Evolutionary conservation across 176 grass and related monocot genomes (phyloP).

Genomic region (Aegilops speltoides): DNA sequence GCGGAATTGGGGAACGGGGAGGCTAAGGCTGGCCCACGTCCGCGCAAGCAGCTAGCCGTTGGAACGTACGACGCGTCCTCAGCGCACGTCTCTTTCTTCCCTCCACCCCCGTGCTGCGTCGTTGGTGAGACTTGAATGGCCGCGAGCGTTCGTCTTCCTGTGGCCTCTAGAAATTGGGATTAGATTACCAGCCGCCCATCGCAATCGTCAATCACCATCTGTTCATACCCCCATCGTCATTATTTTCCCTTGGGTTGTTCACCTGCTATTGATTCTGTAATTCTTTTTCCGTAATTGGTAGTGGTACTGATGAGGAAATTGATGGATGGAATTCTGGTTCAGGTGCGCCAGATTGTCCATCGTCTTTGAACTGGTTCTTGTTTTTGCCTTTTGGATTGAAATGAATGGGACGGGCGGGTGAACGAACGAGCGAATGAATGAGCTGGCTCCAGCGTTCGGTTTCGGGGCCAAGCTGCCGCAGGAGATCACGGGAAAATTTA

Average conservation of each 20-base stretch:
- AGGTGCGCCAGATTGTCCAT: not conserved
- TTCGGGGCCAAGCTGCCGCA: not conserved
- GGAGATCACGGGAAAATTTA: slow-evolving; percentile 14
- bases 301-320: not conserved
- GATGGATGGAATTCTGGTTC: not conserved
- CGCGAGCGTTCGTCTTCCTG: not conserved
- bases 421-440: not conserved
- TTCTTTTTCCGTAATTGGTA: not conserved
- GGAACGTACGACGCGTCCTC: not conserved
- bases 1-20: not conserved
- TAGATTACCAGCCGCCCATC: not conserved
- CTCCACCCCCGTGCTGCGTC: not conserved
- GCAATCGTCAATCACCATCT: not conserved
- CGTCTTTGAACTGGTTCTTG: not conserved
- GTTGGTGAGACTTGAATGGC: slow-evolving; percentile 8
- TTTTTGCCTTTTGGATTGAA: not conserved
- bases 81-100: slow-evolving; percentile 6
- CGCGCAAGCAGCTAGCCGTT: slow-evolving; percentile 42
- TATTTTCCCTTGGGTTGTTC: not conserved
- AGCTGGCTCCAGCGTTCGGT: not conserved
- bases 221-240: not conserved
- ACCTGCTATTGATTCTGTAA: not conserved
- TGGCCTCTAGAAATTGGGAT: not conserved
- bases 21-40: not conserved
- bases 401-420: not conserved